A percentile compares a stretch with the other conserved stretches of the same genome.
Conservation (phyloP, 2,329 filamentous ascomycete species). For the Apiospora arundinis region DNA sequence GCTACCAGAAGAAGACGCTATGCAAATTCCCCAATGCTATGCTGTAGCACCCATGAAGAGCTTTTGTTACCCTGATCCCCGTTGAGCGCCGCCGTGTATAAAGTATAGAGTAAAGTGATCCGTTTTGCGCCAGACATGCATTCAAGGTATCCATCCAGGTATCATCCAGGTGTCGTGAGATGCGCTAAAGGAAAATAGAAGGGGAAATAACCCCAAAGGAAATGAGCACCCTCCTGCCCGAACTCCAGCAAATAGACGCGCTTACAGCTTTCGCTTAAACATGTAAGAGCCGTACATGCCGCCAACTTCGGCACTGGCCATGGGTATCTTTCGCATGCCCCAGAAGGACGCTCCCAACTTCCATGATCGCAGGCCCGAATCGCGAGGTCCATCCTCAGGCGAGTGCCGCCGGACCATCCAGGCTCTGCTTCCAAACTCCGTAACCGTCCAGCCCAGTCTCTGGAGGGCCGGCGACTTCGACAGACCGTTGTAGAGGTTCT, state of each 20-base stretch:
- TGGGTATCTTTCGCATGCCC: slow-evolving; percentile 91
- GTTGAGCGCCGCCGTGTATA: neutral
- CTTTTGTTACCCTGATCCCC: neutral
- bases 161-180: slow-evolving; percentile 10
- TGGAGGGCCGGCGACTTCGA: slow-evolving; percentile 67
- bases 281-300: slow-evolving; percentile 85
- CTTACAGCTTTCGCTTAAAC: slow-evolving; percentile 65
- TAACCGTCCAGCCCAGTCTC: slow-evolving; percentile 72
- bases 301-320: slow-evolving; percentile 89
- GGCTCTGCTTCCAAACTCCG: slow-evolving; percentile 69
- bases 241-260: neutral
- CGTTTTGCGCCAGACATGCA: slow-evolving; percentile 1
- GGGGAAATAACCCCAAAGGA: neutral
- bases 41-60: slow-evolving; percentile 5
- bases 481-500: slow-evolving; percentile 70
- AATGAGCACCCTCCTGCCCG: neutral
- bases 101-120: neutral
- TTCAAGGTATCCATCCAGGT: slow-evolving; percentile 9
- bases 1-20: slow-evolving; percentile 11
- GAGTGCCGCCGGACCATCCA: slow-evolving; percentile 68
- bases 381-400: slow-evolving; percentile 46
- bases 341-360: slow-evolving; percentile 86
- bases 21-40: neutral
- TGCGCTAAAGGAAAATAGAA: neutral
- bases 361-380: slow-evolving; percentile 70